These are phyloP conservation scores for Xylariales sp. DNA, from an alignment of 2,329 filamentous ascomycete species.

Conservation along the genomic window DNA sequence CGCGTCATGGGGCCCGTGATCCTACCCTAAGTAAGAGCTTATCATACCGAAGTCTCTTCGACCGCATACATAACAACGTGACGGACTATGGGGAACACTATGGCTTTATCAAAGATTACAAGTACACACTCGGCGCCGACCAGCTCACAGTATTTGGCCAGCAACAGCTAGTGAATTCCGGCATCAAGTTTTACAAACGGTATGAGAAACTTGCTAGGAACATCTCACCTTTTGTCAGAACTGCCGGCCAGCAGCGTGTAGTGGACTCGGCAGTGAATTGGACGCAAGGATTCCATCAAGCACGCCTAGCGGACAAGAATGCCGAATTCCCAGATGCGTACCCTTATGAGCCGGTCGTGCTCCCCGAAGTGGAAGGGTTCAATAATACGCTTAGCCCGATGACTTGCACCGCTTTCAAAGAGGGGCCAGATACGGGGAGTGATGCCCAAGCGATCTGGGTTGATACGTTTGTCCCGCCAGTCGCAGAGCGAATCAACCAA, in stretches of 20 bases:
- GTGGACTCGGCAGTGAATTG: conserved; percentile 81
- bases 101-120: conserved; percentile 77
- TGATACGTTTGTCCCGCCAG: conserved; percentile 72
- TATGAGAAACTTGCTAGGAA: conserved; percentile 72
- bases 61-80: conserved; percentile 69
- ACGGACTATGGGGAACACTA: conserved; percentile 71
- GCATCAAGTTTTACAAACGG: conserved; percentile 78
- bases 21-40: conserved; percentile 77
- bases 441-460: conserved; percentile 69
- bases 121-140: conserved; percentile 77
- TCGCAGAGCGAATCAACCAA: conserved; percentile 75
- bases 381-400: conserved; percentile 89
- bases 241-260: conserved; percentile 76
- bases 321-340: conserved; percentile 58
- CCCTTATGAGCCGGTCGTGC: conserved; percentile 69
- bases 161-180: conserved; percentile 78
- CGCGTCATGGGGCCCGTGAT: conserved; percentile 85
- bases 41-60: conserved; percentile 72
- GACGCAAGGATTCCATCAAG: conserved; percentile 76
- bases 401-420: conserved; percentile 77
- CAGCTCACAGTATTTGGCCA: conserved; percentile 75
- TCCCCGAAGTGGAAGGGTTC: conserved; percentile 72
- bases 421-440: conserved; percentile 62
- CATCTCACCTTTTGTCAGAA: conserved; percentile 76
- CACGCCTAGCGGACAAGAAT: conserved; percentile 56